Conservation (phyloP, 768 basidiomycete species). For the Tulasnella sp. region DNA sequence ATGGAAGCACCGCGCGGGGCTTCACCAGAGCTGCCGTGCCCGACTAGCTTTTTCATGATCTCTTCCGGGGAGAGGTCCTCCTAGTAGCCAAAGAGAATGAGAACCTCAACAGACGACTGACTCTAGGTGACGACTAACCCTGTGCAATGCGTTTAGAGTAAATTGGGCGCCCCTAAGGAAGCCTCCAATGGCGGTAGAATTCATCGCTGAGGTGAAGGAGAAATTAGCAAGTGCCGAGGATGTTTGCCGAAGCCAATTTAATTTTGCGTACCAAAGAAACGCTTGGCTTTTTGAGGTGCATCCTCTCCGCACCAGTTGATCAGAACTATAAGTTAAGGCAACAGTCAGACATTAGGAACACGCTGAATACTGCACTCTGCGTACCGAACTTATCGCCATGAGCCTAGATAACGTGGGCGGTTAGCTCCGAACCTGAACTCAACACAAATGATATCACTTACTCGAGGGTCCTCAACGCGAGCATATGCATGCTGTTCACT, state of each 20-base stretch:
- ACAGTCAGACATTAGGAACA: constrained; percentile 20
- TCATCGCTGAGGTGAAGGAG: constrained; percentile 35
- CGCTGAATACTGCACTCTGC: background rate
- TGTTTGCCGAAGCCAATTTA: constrained; percentile 4
- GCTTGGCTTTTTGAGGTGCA: constrained; percentile 26
- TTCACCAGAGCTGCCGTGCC: constrained; percentile 8
- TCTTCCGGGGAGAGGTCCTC: constrained; percentile 30
- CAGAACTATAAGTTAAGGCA: constrained; percentile 33
- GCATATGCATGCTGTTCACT: constrained; percentile 35
- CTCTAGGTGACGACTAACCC: constrained; percentile 3
- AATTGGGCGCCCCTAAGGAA: constrained; percentile 12
- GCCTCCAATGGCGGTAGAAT: constrained; percentile 26
- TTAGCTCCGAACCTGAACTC: background rate
- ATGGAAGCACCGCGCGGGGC: background rate
- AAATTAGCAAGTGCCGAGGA: too few relatives aligned
- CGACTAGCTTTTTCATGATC: constrained; percentile 33
- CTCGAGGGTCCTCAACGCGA: constrained; percentile 30
- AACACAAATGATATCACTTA: constrained; percentile 18
- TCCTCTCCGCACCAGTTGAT: constrained; percentile 38
- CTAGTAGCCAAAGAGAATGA: constrained; percentile 24
- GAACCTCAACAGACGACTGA: constrained; percentile 8
- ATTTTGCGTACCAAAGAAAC: too few relatives aligned
- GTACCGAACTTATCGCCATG: constrained; percentile 10
- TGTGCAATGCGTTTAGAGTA: constrained; percentile 2
- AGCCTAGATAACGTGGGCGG: background rate